A percentile compares a stretch with the other conserved stretches of the same genome.
Evolutionary conservation across 257 asterid species (phyloP).

Genomic region (Jasminum sambac): DNA sequence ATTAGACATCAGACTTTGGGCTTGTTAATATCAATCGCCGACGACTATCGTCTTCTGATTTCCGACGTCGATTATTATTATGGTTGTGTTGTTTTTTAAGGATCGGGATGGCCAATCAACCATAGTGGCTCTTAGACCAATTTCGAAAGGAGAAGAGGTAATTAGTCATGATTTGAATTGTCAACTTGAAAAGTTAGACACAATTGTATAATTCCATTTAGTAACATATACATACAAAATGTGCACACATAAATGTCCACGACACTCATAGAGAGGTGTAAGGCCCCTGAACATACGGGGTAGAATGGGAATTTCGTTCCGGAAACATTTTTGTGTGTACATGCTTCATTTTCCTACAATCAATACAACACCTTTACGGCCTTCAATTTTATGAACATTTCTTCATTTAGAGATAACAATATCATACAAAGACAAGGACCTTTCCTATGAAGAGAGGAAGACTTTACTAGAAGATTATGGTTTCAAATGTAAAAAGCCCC

Average conservation of each 20-base stretch:
- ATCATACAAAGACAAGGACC: conserved; percentile 87
- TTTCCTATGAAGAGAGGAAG: conserved; percentile 74
- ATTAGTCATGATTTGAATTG: conserved; percentile 3
- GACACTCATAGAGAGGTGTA: too few relatives aligned
- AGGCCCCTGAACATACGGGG: too few relatives aligned
- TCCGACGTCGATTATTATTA: not conserved
- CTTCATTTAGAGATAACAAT: conserved; percentile 64
- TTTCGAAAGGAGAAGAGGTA: conserved; percentile 83
- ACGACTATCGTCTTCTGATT: too few relatives aligned
- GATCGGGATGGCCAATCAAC: conserved; percentile 88
- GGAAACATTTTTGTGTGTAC: too few relatives aligned
- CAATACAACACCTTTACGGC: not conserved
- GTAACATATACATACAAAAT: too few relatives aligned
- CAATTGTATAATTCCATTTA: not conserved
- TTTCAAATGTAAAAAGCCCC: conserved; percentile 70
- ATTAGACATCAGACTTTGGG: not conserved
- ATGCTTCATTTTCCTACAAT: not conserved
- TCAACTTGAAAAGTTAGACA: conserved; percentile 2
- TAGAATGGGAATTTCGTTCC: too few relatives aligned
- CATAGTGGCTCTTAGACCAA: conserved; percentile 59
- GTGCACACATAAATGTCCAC: too few relatives aligned
- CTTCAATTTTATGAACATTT: not conserved
- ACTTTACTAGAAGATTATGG: conserved; percentile 77
- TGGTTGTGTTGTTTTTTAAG: conserved; percentile 35
- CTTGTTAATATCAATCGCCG: too few relatives aligned